Conservation (phyloP, 2,329 filamentous ascomycete species). For the Hypoxylon sp. region DNA sequence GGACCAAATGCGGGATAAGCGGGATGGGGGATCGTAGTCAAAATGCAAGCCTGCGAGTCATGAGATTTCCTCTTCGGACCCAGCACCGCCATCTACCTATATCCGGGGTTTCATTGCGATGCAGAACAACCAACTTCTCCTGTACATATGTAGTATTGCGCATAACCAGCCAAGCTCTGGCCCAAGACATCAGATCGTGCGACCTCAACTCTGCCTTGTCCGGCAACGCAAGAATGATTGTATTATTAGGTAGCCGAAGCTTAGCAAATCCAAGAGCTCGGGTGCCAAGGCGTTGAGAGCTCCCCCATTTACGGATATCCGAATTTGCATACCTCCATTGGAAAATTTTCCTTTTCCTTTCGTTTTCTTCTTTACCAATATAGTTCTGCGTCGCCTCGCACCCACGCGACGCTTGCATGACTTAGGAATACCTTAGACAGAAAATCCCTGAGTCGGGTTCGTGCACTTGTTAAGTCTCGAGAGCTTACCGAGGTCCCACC, state of each 20-base stretch:
- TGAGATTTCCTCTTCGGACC: conserved; percentile 36
- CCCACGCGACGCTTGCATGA: conserved; percentile 33
- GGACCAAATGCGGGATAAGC: conserved; percentile 44
- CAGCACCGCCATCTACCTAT: conserved; percentile 40
- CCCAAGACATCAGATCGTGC: conserved; percentile 32
- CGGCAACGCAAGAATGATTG: conserved; percentile 34
- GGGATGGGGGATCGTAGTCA: conserved; percentile 36
- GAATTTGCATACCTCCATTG: conserved; percentile 16
- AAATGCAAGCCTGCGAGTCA: conserved; percentile 41
- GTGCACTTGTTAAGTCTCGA: conserved; percentile 27
- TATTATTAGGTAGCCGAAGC: conserved; percentile 40
- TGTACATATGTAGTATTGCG: conserved; percentile 23
- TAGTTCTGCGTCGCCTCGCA: conserved; percentile 20
- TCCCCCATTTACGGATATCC: conserved; percentile 41
- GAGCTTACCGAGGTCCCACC: conserved; percentile 36
- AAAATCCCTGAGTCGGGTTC: conserved; percentile 33
- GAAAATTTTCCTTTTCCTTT: conserved; percentile 5
- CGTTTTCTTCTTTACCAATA: conserved; percentile 19
- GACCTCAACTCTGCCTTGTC: conserved; percentile 35
- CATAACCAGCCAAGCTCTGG: conserved; percentile 34
- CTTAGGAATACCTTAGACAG: conserved; percentile 23
- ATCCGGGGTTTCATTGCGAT: conserved; percentile 43
- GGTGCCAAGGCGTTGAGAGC: conserved; percentile 40
- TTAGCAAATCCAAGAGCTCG: conserved; percentile 41
- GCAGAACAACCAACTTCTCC: conserved; percentile 14